Percentiles rank a stretch among this genome's conserved stretches.
Conservation (phyloP, 73 alveolate species). For the Tetrahymena borealis region DNA sequence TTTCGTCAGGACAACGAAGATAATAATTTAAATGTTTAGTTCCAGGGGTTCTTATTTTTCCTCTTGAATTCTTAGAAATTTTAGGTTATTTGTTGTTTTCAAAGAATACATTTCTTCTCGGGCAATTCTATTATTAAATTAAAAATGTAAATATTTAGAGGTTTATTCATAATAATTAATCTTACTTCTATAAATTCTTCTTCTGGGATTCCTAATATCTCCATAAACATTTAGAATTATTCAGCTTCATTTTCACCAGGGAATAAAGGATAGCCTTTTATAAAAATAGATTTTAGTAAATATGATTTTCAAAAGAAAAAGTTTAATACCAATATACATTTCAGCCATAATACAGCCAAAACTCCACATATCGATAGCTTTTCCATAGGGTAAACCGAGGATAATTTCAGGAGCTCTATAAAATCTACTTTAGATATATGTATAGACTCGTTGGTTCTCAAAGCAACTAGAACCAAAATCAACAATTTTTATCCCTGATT, state of each 20-base stretch:
- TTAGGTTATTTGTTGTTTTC: conserved; percentile 55
- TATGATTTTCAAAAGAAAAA: conserved; percentile 47
- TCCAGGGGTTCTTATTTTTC: conserved; percentile 64
- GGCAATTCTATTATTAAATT: neutral
- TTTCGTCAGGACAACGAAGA: conserved; percentile 62
- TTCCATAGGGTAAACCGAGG: conserved; percentile 88
- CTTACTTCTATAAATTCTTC: conserved; percentile 17
- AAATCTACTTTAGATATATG: conserved; percentile 84
- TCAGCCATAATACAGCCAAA: conserved; percentile 94
- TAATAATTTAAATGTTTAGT: conserved; percentile 48
- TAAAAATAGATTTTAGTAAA: conserved; percentile 7
- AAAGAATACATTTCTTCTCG: conserved; percentile 55
- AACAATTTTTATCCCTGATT: conserved; percentile 65
- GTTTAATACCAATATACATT: conserved; percentile 70
- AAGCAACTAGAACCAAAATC: conserved; percentile 83
- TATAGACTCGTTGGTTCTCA: conserved; percentile 60
- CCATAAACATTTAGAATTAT: conserved; percentile 76
- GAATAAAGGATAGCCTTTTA: conserved; percentile 60
- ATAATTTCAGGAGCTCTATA: conserved; percentile 96
- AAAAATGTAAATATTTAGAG: neutral
- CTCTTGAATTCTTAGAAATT: conserved; percentile 62
- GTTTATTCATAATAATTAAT: neutral
- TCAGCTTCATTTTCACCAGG: conserved; percentile 91
- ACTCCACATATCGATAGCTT: conserved; percentile 94
- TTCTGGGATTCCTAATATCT: conserved; percentile 72